phyloP scores from a whole-genome alignment of 148 eudicot species.

The Bassia scoparia region DNA sequence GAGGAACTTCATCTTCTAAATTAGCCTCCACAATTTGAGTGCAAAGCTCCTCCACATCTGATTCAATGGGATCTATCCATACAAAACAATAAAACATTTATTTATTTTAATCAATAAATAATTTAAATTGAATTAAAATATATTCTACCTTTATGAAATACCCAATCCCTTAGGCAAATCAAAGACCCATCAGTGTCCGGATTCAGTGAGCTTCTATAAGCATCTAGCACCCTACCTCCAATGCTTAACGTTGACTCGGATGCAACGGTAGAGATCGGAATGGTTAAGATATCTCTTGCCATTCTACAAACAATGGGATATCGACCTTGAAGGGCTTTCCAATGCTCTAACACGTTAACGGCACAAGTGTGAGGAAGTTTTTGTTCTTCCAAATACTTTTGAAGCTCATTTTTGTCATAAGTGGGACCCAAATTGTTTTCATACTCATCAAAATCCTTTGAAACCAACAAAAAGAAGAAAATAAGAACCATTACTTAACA shows the following conservation, averaged over 20 bases:
- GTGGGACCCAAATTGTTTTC: neutral
- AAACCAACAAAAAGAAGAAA: too few species aligned
- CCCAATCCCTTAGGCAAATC: neutral
- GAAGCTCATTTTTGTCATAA: neutral
- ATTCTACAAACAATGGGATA: too few species aligned
- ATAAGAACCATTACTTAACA: too few species aligned
- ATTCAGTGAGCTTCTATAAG: neutral
- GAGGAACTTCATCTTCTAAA: too few species aligned
- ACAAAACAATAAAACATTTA: too few species aligned
- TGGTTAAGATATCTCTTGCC: neutral
- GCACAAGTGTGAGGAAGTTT: neutral
- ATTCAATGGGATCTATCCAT: too few species aligned
- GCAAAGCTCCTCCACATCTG: too few species aligned
- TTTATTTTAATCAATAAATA: too few species aligned
- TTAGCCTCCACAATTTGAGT: too few species aligned
- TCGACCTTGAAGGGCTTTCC: neutral
- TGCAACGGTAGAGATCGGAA: neutral
- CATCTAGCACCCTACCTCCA: neutral
- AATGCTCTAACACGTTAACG: neutral
- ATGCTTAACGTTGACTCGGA: neutral
- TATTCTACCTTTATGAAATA: too few species aligned
- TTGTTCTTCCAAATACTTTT: neutral
- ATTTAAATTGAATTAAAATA: too few species aligned
- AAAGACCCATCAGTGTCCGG: neutral
- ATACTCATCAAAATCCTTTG: too few species aligned